Evolutionary conservation across 176 grass and related monocot species (phyloP).

Genomic region (Stipa capillata): DNA sequence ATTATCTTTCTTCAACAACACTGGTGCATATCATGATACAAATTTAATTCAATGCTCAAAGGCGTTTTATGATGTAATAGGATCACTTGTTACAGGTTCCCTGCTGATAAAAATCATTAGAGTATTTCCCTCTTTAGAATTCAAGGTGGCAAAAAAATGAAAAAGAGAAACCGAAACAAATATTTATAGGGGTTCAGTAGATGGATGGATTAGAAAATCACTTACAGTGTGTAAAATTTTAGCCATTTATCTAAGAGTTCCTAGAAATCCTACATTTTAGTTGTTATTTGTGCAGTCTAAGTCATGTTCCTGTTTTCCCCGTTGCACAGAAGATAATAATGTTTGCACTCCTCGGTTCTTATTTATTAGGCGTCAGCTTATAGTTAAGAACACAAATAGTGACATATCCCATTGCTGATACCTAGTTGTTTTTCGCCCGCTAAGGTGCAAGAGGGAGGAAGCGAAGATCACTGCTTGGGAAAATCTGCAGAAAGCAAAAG

Average conservation of each 20-base stretch:
- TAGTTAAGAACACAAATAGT: neutral
- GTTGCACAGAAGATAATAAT: neutral
- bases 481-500: constrained; percentile 89
- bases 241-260: neutral
- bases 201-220: neutral
- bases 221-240: neutral
- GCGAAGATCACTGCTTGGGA: constrained; percentile 90
- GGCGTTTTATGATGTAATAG: neutral
- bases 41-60: neutral
- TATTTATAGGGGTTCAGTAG: neutral
- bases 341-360: neutral
- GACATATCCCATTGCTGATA: constrained; percentile 18
- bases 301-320: neutral
- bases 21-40: neutral
- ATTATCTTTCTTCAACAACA: constrained; percentile 2
- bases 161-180: neutral
- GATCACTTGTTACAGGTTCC: neutral
- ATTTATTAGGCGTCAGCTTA: neutral
- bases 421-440: constrained; percentile 15
- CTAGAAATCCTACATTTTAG: neutral
- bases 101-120: neutral
- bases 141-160: neutral
- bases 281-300: neutral
- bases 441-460: constrained; percentile 82
- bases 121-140: neutral